Evolutionary conservation across 495 filamentous ascomycete species (phyloP), one percentile per base, ranked within the genome.

Genomic region (Hyaloscypha variabilis): DNA sequence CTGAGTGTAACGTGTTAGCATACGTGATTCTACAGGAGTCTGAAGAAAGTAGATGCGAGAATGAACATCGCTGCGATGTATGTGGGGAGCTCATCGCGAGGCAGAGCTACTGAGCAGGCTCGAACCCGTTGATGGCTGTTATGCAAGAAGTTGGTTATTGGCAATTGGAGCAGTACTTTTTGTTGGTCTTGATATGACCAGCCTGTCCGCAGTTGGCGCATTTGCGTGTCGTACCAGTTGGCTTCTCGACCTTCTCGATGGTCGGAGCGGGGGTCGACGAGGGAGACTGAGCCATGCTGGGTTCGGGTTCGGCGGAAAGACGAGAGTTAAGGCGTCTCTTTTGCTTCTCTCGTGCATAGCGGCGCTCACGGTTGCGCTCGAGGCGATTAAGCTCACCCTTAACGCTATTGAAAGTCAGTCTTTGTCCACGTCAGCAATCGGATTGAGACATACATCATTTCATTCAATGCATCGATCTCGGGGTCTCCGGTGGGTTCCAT

Each of bases 161-260:
- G 76, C 71, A 67, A 10, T 42, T 58, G 60, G 52, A 28, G 55
- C 63, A 71, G 75, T 81, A 94, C 90, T 94, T 97, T 82, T 97
- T 95, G 81, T 97, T 97, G n/a, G 94, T 97, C 77, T 96, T 96
- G 83, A 99, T 99, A 72, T 99, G 95, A 26, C 95, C 95, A 24
- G 94, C 89, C 71, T 93, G 89, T 34, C 94, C 94, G 71, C 95
- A 99, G 76, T 97, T 98, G 28, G 96, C 94, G 73, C 95, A 99
- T 76, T 97, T 98, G 67, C 96, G 85, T 29, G 91, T 91, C 2
- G 95, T 99, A 11, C 86, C 87, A 3, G 76, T 79, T 1, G 87
- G 80, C 62, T 83, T 85, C 31, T 79, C 77, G 19, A 76, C 72
- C 62, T 83, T 85, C 31, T 79, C 77, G 19, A 76, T 72, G 28